Evolutionary conservation across 768 basidiomycete genomes (phyloP).

Genomic region (Pleurotus salmoneostramineus): DNA sequence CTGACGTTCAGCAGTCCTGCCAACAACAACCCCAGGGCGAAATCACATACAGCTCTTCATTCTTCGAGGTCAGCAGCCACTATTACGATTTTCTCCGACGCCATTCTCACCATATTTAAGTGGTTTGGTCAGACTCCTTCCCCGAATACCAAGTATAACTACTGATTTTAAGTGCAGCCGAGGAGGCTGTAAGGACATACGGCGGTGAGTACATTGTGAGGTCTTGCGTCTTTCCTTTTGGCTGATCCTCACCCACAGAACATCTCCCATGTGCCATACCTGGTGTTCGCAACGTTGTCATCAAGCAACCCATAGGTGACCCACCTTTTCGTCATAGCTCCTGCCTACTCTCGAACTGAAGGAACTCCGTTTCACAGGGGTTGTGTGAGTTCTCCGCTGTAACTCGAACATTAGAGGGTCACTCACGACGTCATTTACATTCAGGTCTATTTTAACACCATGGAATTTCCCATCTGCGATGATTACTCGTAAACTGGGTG

Average conservation of each 20-base stretch:
- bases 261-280: slow-evolving; percentile 75
- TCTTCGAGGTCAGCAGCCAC: slow-evolving; percentile 58
- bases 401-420: not conserved
- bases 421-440: slow-evolving; percentile 6
- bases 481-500: slow-evolving; percentile 87
- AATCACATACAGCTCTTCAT: slow-evolving; percentile 80
- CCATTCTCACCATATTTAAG: slow-evolving; percentile 29
- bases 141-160: not conserved
- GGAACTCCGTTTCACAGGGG: slow-evolving; percentile 17
- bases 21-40: slow-evolving; percentile 52
- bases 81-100: not conserved
- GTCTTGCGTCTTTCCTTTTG: not conserved
- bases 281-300: slow-evolving; percentile 75
- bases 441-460: slow-evolving; percentile 74
- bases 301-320: slow-evolving; percentile 88
- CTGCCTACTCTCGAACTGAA: slow-evolving; percentile 3
- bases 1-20: too few species aligned
- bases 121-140: slow-evolving; percentile 68
- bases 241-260: slow-evolving; percentile 37
- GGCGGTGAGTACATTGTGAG: slow-evolving; percentile 52
- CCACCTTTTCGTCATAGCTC: not conserved
- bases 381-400: slow-evolving; percentile 30
- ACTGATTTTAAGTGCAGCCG: slow-evolving; percentile 48
- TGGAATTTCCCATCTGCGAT: slow-evolving; percentile 97
- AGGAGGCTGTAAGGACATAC: slow-evolving; percentile 88